A percentile compares a stretch with the other conserved stretches of the same genome.
Conservation (phyloP, 805 yeast genomes). For the Metschnikowia henanensis region DNA sequence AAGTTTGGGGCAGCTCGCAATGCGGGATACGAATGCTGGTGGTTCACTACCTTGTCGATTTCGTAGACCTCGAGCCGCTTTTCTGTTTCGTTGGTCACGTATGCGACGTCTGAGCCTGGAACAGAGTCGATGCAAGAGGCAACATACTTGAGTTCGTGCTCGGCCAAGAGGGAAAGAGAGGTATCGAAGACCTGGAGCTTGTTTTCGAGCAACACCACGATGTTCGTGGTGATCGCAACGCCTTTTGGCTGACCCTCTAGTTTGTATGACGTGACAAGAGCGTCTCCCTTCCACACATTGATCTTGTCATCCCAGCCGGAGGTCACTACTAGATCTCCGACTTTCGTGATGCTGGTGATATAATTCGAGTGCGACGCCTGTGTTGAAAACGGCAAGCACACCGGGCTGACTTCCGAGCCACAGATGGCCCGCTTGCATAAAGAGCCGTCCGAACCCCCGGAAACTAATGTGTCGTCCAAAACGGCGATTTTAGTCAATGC, state of each 20-base stretch:
- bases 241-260: slow-evolving; percentile 39
- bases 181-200: slow-evolving; percentile 26
- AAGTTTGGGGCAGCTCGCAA: slow-evolving; percentile 63
- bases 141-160: slow-evolving; percentile 22
- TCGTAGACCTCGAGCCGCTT: slow-evolving; percentile 32
- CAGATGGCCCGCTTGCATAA: slow-evolving; percentile 57
- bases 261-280: slow-evolving; percentile 12
- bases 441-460: slow-evolving; percentile 86
- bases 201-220: slow-evolving; percentile 33
- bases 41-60: slow-evolving; percentile 48
- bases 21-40: slow-evolving; percentile 29
- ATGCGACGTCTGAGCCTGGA: slow-evolving; percentile 21
- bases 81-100: slow-evolving; percentile 31
- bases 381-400: slow-evolving; percentile 19
- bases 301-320: slow-evolving; percentile 90
- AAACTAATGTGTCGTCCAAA: slow-evolving; percentile 31
- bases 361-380: slow-evolving; percentile 59
- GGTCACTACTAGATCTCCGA: slow-evolving; percentile 39
- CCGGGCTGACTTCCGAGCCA: slow-evolving; percentile 10
- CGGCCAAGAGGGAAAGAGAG: slow-evolving; percentile 13
- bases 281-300: slow-evolving; percentile 35
- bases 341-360: slow-evolving; percentile 50
- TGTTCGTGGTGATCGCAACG: slow-evolving; percentile 22
- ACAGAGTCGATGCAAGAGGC: slow-evolving; percentile 28
- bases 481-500: slow-evolving; percentile 63